phyloP scores from a whole-genome alignment of 805 yeast species.

The Jamesozyma spencerorum region DNA sequence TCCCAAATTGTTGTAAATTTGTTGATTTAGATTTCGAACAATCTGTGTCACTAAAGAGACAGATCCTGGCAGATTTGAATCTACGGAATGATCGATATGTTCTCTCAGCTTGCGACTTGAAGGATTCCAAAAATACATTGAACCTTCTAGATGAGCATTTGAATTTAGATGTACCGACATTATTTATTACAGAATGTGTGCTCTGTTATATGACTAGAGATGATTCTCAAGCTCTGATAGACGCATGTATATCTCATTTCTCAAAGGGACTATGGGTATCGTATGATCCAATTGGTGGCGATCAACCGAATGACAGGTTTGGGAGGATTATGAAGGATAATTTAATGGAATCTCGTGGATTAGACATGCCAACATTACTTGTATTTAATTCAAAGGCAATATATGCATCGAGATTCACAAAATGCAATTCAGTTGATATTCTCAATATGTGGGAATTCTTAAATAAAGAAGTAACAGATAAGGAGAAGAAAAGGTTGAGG shows the following conservation, averaged over 20 bases:
- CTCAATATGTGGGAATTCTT: constrained; percentile 31
- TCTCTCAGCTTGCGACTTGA: constrained; percentile 30
- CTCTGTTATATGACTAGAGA: constrained; percentile 42
- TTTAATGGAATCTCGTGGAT: constrained; percentile 38
- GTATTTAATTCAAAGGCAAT: constrained; percentile 32
- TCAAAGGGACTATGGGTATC: constrained; percentile 28
- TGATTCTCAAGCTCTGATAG: constrained; percentile 34
- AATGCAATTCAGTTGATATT: constrained; percentile 4
- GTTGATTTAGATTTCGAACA: constrained; percentile 46
- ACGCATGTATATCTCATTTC: constrained; percentile 25
- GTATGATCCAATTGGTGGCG: constrained; percentile 56
- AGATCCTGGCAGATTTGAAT: constrained; percentile 9
- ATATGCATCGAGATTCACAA: constrained; percentile 14
- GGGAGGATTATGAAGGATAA: constrained; percentile 49
- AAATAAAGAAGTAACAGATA: constrained; percentile 26
- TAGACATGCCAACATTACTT: constrained; percentile 35
- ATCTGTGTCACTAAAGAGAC: constrained; percentile 36
- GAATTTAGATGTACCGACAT: constrained; percentile 33
- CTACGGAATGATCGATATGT: constrained; percentile 19
- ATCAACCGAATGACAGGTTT: constrained; percentile 32
- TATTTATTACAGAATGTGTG: constrained; percentile 50
- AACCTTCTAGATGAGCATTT: constrained; percentile 1
- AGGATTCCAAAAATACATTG: constrained; percentile 23
- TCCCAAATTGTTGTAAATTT: constrained; percentile 22
- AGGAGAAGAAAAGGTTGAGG: constrained; percentile 36